Evolutionary conservation across 2,329 filamentous ascomycete species (phyloP).

Genomic region (Colletotrichum echinochloae): DNA sequence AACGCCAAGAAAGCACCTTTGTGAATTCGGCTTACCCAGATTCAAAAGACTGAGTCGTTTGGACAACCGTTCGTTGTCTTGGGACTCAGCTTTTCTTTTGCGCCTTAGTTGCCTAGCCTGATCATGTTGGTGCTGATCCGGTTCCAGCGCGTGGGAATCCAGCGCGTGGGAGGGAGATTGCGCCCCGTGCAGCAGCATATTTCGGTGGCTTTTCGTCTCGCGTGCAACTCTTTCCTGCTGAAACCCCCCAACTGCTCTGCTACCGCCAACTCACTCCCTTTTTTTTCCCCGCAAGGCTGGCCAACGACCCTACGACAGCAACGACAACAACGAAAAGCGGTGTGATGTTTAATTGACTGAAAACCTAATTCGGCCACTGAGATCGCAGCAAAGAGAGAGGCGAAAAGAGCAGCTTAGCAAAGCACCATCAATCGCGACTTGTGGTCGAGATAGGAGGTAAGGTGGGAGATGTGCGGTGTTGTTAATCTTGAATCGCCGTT

Average conservation of each 20-base stretch:
- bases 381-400: slow-evolving; percentile 29
- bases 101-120: slow-evolving; percentile 47
- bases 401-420: slow-evolving; percentile 17
- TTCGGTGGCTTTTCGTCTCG: slow-evolving; percentile 20
- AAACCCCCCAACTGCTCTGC: neutral
- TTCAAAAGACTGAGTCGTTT: slow-evolving; percentile 88
- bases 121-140: slow-evolving; percentile 42
- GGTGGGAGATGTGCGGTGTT: slow-evolving; percentile 4
- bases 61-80: slow-evolving; percentile 79
- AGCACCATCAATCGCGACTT: slow-evolving; percentile 25
- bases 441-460: neutral
- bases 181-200: slow-evolving; percentile 53
- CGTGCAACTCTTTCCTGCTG: slow-evolving; percentile 12
- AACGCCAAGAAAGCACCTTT: slow-evolving; percentile 18
- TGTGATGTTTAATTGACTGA: slow-evolving; percentile 28
- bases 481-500: slow-evolving; percentile 15
- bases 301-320: slow-evolving; percentile 10
- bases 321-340: slow-evolving; percentile 10
- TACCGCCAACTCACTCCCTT: slow-evolving; percentile 11
- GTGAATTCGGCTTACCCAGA: slow-evolving; percentile 69
- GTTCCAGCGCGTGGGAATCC: slow-evolving; percentile 38
- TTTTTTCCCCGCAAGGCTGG: slow-evolving; percentile 27
- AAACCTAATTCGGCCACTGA: slow-evolving; percentile 21
- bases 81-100: slow-evolving; percentile 71
- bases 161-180: slow-evolving; percentile 46